phyloP scores from a whole-genome alignment of 345 rosid species.

The Eutrema yunnanense region DNA sequence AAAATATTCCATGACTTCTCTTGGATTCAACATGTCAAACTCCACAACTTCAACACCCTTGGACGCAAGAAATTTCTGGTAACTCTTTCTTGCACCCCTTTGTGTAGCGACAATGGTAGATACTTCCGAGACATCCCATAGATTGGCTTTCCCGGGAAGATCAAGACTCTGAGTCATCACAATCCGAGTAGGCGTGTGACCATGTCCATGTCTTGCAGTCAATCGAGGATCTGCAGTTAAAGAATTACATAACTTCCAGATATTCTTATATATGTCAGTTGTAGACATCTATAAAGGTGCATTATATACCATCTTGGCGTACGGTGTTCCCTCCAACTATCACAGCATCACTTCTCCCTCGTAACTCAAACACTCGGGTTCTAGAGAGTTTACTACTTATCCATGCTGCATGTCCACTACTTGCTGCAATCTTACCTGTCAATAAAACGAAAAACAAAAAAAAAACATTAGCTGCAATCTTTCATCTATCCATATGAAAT shows the following conservation, averaged over 20 bases:
- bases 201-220: slow-evolving; percentile 89
- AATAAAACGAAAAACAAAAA: slow-evolving; percentile 19
- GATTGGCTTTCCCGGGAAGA: slow-evolving; percentile 85
- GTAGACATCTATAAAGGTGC: background rate
- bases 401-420: slow-evolving; percentile 93
- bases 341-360: slow-evolving; percentile 87
- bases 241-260: background rate
- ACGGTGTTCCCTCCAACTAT: slow-evolving; percentile 92
- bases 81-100: slow-evolving; percentile 85
- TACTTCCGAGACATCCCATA: slow-evolving; percentile 83
- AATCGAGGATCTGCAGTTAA: slow-evolving; percentile 64
- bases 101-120: slow-evolving; percentile 84
- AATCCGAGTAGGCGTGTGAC: slow-evolving; percentile 76
- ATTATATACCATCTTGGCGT: slow-evolving; percentile 69
- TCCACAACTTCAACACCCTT: slow-evolving; percentile 96
- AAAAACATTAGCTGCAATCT: background rate
- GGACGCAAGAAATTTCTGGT: slow-evolving; percentile 72
- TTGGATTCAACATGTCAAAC: slow-evolving; percentile 84
- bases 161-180: slow-evolving; percentile 77
- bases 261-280: background rate
- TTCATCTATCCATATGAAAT: background rate
- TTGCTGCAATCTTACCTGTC: slow-evolving; percentile 89
- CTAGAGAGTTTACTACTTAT: slow-evolving; percentile 83
- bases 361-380: slow-evolving; percentile 67
- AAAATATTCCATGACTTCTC: slow-evolving; percentile 94